phyloP scores from a whole-genome alignment of 2,329 filamentous ascomycete species.

The Plenodomus biglobosus region DNA sequence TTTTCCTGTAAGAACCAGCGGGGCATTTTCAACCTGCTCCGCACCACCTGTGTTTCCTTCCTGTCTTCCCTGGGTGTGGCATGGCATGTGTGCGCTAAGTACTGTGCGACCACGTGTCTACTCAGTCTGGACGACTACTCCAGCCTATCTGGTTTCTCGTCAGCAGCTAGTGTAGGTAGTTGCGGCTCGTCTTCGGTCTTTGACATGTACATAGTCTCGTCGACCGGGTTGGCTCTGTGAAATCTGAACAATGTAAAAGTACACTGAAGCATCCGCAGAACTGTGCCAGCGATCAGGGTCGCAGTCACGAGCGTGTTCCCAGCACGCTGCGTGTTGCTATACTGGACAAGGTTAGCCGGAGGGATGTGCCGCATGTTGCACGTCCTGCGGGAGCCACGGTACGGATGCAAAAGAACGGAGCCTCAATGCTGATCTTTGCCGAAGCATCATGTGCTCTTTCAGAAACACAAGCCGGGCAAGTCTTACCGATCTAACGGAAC shows the following conservation, averaged over 20 bases:
- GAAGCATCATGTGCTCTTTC: conserved; percentile 12
- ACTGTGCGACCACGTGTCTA: conserved; percentile 15
- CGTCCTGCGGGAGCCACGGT: conserved; percentile 33
- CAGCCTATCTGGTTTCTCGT: conserved; percentile 15
- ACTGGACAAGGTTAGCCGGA: conserved; percentile 13
- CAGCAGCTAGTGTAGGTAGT: conserved; percentile 13
- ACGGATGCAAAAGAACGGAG: conserved; percentile 13
- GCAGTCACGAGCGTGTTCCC: conserved; percentile 12
- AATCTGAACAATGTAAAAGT: conserved; percentile 18
- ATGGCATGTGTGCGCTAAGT: conserved; percentile 14
- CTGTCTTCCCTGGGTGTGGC: conserved; percentile 16
- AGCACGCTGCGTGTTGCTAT: conserved; percentile 10
- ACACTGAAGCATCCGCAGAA: conserved; percentile 8
- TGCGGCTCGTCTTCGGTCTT: conserved; percentile 8
- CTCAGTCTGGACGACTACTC: conserved; percentile 3
- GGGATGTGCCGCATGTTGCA: conserved; percentile 23
- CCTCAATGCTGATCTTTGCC: conserved; percentile 21
- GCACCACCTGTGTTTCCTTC: conserved; percentile 37
- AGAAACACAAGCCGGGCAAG: conserved; percentile 17
- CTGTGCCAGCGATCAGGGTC: conserved; percentile 1
- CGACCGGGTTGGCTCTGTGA: conserved; percentile 6
- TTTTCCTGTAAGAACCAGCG: conserved; percentile 46
- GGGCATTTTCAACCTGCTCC: conserved; percentile 66
- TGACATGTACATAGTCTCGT: conserved; percentile 3
- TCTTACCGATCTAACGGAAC: conserved; percentile 4